Percentiles rank a stretch among this genome's conserved stretches.
Evolutionary conservation across 306 rosid species (phyloP).

Genomic region (Delonix regia): DNA sequence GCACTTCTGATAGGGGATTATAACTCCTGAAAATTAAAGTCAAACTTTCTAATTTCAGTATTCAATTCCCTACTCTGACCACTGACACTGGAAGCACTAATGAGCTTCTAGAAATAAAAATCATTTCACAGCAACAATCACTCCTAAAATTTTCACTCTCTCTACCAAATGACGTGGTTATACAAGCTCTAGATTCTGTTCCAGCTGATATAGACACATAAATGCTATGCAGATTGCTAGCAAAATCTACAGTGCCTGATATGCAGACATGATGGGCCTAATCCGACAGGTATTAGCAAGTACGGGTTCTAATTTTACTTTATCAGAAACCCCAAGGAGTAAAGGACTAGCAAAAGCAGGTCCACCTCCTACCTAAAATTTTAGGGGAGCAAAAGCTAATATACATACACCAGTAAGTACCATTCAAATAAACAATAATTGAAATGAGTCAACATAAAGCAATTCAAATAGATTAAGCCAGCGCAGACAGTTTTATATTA

Average conservation of each 20-base stretch:
- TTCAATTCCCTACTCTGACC: not conserved
- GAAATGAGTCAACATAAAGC: not conserved
- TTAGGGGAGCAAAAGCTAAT: not conserved
- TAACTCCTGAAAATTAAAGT: too few species aligned
- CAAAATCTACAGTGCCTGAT: not conserved
- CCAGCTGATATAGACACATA: not conserved
- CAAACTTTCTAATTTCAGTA: not conserved
- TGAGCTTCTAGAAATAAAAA: not conserved
- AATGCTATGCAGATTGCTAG: not conserved
- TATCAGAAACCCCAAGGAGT: not conserved
- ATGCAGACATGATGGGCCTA: not conserved
- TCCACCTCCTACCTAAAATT: not conserved
- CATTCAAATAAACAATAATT: not conserved
- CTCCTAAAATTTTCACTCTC: not conserved
- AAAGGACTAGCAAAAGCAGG: not conserved
- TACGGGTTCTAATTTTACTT: not conserved
- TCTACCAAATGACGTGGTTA: not conserved
- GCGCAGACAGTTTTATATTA: not conserved
- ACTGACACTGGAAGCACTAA: not conserved
- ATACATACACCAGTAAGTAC: not conserved
- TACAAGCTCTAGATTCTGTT: constrained; percentile 2
- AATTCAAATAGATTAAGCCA: not conserved
- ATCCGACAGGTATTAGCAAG: not conserved
- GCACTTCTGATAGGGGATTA: too few species aligned
- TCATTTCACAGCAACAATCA: not conserved